Evolutionary conservation across 805 yeast species (phyloP).

Genomic region (Yamadazyma akitaensis): DNA sequence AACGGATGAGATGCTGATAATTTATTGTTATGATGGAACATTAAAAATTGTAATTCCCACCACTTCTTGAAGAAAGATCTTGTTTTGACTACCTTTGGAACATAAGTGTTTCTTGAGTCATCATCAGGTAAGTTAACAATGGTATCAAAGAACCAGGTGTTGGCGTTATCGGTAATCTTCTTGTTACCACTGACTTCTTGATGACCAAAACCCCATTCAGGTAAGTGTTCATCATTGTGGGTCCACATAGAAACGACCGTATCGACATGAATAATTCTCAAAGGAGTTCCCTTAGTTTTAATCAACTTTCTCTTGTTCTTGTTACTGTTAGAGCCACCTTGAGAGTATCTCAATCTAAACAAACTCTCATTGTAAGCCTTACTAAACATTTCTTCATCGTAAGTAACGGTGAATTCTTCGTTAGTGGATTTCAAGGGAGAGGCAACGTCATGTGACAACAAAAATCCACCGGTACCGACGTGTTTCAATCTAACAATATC

Average conservation of each 20-base stretch:
- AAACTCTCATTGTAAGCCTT: conserved; percentile 62
- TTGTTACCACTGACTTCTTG: conserved; percentile 96
- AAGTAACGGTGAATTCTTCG: conserved; percentile 83
- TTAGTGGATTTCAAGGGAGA: conserved; percentile 91
- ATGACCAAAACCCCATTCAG: conserved; percentile 93
- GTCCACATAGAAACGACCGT: conserved; percentile 95
- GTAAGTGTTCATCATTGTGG: conserved; percentile 75
- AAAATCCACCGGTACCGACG: conserved; percentile 69
- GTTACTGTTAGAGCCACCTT: conserved; percentile 35
- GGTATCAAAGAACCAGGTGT: conserved; percentile 72
- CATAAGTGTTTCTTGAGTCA: conserved; percentile 60
- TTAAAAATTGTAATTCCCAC: conserved; percentile 79
- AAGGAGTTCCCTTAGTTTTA: conserved; percentile 65
- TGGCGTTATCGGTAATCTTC: conserved; percentile 61
- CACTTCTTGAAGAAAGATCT: conserved; percentile 82
- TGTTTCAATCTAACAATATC: conserved; percentile 80
- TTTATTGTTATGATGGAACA: conserved; percentile 92
- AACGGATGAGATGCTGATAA: conserved; percentile 89
- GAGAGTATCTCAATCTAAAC: conserved; percentile 63
- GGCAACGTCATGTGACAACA: conserved; percentile 93
- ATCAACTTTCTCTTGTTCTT: conserved; percentile 47
- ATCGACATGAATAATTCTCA: conserved; percentile 76
- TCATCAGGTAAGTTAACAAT: conserved; percentile 52
- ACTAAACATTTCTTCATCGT: conserved; percentile 55
- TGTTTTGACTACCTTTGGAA: conserved; percentile 59